Base-by-base conservation (phyloP, 768 basidiomycete species). In the Gloeostereum incarnatum region DNA sequence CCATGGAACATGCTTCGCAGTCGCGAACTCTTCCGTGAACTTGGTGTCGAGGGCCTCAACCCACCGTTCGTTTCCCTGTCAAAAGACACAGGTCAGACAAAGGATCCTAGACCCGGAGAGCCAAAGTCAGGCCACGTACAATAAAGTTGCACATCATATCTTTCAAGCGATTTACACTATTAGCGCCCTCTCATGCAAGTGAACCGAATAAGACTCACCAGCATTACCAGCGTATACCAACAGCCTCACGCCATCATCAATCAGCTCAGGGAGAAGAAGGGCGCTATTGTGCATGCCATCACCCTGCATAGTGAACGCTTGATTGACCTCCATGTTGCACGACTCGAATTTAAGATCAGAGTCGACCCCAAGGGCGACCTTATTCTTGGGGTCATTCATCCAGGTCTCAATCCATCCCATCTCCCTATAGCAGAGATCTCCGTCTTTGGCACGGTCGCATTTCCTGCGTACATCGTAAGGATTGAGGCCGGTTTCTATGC, bases 71-170 rank as follows among this genome's bases (percentile, higher is more conserved):
- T 90, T 86, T 20, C 88, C 88, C 78, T 78, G 16, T 6, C 9
- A 37, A 21, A 22, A n/a, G 29, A 2, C 35, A 43, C 13, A 38
- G 19, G 14, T 42, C 18, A 19, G 9, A 24, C 13, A 18, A 52
- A 27, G 18, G 21, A 31, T n/a, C n/a, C n/a, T n/a, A n/a, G n/a
- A n/a, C n/a, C n/a, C 6, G 7, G 38, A 38, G 13, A 13, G 29
- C 23, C 14, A 36, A 36, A 1, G 14, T 1, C 21, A 40, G 11
- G 31, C 42, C 5, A 53, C 71, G 43, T 45, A 75, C 82, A 19
- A 86, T 71, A 49, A 71, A 85, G 60, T 92, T 91, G 68, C 90
- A 93, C 83, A 88, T 83, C 68, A 80, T 75, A 57, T 92, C 89
- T 70, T 35, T 22, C 32, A 31, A 42, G 27, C 21, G n/a, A n/a